Percentiles rank a stretch among this genome's conserved stretches.
phyloP scores from a whole-genome alignment of 176 grass and related monocot species.

The Thalia dealbata region DNA sequence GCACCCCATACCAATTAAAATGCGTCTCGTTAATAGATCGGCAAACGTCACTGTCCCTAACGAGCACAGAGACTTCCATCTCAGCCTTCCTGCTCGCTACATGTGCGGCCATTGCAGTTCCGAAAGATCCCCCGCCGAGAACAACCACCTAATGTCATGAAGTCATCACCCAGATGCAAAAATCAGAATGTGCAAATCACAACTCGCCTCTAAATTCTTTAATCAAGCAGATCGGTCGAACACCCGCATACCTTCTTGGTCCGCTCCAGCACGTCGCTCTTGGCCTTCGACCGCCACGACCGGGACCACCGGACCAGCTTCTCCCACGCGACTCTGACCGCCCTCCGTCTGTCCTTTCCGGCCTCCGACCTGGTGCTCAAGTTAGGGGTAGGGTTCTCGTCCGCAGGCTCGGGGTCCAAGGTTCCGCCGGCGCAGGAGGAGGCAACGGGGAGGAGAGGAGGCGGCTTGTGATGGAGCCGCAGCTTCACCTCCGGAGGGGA shows the following conservation, averaged over 20 bases:
- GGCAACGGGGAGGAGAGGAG: slow-evolving; percentile 11
- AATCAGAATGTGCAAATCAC: neutral
- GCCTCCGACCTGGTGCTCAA: neutral
- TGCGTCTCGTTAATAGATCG: slow-evolving; percentile 58
- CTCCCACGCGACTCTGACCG: slow-evolving; percentile 69
- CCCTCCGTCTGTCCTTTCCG: slow-evolving; percentile 36
- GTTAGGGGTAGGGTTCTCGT: neutral
- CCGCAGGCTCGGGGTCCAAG: slow-evolving; percentile 1
- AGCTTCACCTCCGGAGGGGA: neutral
- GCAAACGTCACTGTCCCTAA: slow-evolving; percentile 60
- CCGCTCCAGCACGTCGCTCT: slow-evolving; percentile 57
- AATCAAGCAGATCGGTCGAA: neutral
- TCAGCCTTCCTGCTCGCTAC: slow-evolving; percentile 60
- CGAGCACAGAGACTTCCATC: slow-evolving; percentile 65
- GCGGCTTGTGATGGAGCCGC: slow-evolving; percentile 24
- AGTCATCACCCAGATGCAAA: neutral
- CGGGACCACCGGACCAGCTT: slow-evolving; percentile 80
- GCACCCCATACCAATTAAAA: slow-evolving; percentile 35
- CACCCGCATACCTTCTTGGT: slow-evolving; percentile 48
- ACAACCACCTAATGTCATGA: slow-evolving; percentile 43
- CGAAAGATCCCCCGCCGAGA: slow-evolving; percentile 79
- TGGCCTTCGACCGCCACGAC: slow-evolving; percentile 55
- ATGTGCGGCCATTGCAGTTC: slow-evolving; percentile 74
- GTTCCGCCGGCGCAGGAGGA: slow-evolving; percentile 19
- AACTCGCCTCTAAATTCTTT: neutral